Conservation (phyloP, 768 basidiomycete species). For the Xanthoconium purpureum region DNA sequence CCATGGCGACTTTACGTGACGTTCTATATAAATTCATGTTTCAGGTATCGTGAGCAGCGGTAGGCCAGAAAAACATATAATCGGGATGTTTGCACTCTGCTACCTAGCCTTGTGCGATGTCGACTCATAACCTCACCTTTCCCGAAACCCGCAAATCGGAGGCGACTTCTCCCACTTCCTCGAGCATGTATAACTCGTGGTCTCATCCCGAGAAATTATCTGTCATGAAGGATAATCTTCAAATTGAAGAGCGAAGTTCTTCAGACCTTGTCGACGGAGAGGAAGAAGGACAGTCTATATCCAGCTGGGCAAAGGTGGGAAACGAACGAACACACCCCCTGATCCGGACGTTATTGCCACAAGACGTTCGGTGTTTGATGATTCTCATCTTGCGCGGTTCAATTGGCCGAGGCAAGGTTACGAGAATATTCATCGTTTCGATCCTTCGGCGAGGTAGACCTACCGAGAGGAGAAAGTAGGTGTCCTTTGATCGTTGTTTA, state of each 20-base stretch:
- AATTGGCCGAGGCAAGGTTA: slow-evolving; percentile 39
- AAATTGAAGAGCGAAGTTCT: not conserved
- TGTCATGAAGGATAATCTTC: not conserved
- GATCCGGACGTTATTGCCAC: slow-evolving; percentile 43
- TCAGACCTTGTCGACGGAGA: slow-evolving; percentile 10
- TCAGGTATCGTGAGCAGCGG: too few relatives aligned
- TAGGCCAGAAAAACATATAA: too few relatives aligned
- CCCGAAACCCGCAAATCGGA: not conserved
- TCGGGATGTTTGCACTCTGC: too few relatives aligned
- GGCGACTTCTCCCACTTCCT: not conserved
- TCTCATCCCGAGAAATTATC: not conserved
- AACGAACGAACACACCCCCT: not conserved
- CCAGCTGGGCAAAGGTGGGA: not conserved
- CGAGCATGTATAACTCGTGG: not conserved
- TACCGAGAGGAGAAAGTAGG: slow-evolving; percentile 49
- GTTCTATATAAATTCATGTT: too few relatives aligned
- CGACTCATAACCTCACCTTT: too few relatives aligned
- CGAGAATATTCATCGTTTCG: too few relatives aligned
- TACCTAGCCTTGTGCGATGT: too few relatives aligned
- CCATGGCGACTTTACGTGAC: too few relatives aligned
- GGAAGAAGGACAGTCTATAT: not conserved
- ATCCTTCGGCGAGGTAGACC: slow-evolving; percentile 53
- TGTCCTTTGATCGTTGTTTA: not conserved
- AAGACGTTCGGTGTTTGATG: slow-evolving; percentile 18
- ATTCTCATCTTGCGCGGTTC: slow-evolving; percentile 34